These are phyloP conservation scores for Lachnellula occidentalis DNA, from an alignment of 2,329 filamentous ascomycete genomes.

Conservation along the genomic window DNA sequence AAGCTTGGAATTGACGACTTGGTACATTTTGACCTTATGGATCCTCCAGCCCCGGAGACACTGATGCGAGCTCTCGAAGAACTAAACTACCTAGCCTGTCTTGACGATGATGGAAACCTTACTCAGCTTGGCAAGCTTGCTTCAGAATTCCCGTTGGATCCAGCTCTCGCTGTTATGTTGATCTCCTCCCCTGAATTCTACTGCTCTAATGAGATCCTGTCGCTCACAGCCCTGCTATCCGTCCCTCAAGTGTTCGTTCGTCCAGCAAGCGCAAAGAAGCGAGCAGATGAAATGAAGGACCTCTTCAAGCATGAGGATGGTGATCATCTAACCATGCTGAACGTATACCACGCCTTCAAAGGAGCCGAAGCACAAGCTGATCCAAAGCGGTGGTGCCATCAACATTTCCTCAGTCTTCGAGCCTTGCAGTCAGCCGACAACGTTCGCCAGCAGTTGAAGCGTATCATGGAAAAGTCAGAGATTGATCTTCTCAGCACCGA, in stretches of 20 bases:
- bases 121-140: constrained; percentile 80
- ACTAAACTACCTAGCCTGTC: constrained; percentile 92
- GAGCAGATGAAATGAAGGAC: constrained; percentile 95
- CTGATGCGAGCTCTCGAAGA: constrained; percentile 97
- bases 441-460: constrained; percentile 82
- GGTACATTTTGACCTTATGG: constrained; percentile 98
- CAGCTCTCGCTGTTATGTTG: constrained; percentile 91
- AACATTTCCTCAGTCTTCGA: constrained; percentile 88
- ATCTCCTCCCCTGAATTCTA: constrained; percentile 97
- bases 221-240: constrained; percentile 86
- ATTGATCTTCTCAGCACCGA: constrained; percentile 82
- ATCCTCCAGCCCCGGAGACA: constrained; percentile 94
- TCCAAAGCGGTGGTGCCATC: constrained; percentile 88
- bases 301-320: constrained; percentile 90
- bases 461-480: constrained; percentile 92
- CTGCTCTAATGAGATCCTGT: constrained; percentile 97
- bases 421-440: constrained; percentile 90
- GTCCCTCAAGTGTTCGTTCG: constrained; percentile 93
- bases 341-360: constrained; percentile 98
- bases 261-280: constrained; percentile 77
- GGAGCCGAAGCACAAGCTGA: constrained; percentile 63
- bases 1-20: constrained; percentile 94
- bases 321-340: constrained; percentile 92
- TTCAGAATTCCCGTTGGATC: constrained; percentile 93
- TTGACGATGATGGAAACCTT: constrained; percentile 93